Evolutionary conservation across 208 protist genomes (phyloP), one percentile per base, ranked within the genome.

Genomic region (Trypanosoma conorhini): DNA sequence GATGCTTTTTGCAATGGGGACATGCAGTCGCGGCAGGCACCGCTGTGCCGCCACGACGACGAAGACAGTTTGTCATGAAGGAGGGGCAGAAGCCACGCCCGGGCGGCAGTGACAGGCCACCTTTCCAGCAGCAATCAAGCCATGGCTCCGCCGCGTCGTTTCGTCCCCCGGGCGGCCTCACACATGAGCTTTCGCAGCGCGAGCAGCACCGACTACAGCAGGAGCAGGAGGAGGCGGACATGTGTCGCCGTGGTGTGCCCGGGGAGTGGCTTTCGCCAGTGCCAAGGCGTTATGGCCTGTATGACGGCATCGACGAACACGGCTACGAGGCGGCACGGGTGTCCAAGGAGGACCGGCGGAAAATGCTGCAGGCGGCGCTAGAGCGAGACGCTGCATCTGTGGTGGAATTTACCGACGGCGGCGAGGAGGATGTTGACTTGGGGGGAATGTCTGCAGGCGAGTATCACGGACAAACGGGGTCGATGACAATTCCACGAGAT

Each of bases 351-450:
- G 76, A 77, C 58, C 74, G 90, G 3, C 79, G 63, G 21, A 67
- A 79, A 58, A 75, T 76, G 67, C 62, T 93, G 65, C 85, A 80
- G 40, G 74, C 76, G 30, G 76, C 87, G 3, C 76, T 96, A 8
- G 86, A 93, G 57, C 60, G 67, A 28, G 61, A 86, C 10, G 87
- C 88, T 22, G 77, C 75, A 13, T 91, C 87, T 1, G 75, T 82
- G 12, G 81, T 96, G 22, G 87, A 96, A 61, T 87, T 96, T 55
- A 94, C 83, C 0, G 85, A 91, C 12, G 91, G 85, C 55, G 85
- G 86, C 0, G 88, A 96, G 75, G 61, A 62, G 21, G 87, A 96
- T 73, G 89, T 96, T 52, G 86, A 96, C 52, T 52, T 91, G 31
- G 77, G 79, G 28, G 91, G 88, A 0, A 60, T 92, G 46, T 82